Evolutionary conservation across 768 basidiomycete species (phyloP).

Genomic region (Termitomyces sp.): DNA sequence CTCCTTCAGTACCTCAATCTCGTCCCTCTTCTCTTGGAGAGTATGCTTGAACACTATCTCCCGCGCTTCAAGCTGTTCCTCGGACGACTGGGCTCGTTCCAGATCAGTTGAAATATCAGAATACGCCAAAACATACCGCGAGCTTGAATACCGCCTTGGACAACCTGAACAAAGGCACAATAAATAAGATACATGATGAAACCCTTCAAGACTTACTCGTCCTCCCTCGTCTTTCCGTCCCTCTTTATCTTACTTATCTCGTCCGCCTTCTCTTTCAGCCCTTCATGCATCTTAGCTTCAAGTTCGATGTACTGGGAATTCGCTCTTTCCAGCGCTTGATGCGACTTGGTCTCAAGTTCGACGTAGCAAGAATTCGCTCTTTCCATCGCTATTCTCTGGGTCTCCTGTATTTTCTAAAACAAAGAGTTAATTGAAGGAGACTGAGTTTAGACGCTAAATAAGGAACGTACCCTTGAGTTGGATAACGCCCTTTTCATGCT

Average conservation of each 20-base stretch:
- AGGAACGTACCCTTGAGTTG: neutral
- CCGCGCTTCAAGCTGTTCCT: conserved; percentile 36
- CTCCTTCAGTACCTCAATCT: neutral
- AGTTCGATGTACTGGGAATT: neutral
- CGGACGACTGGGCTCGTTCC: neutral
- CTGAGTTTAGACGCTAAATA: neutral
- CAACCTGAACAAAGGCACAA: neutral
- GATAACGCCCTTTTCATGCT: neutral
- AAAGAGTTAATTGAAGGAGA: neutral
- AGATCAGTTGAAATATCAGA: neutral
- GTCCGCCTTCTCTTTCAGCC: neutral
- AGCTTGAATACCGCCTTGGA: neutral
- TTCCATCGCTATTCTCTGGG: neutral
- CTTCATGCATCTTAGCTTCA: neutral
- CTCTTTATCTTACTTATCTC: neutral
- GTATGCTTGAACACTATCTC: conserved; percentile 31
- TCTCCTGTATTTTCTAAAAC: neutral
- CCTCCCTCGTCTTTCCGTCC: neutral
- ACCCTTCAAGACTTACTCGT: neutral
- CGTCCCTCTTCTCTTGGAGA: neutral
- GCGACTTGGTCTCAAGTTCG: neutral
- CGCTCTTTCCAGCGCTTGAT: neutral
- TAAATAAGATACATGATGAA: neutral
- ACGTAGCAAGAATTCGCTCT: neutral
- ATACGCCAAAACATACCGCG: neutral